Evolutionary conservation across 2,329 filamentous ascomycete species (phyloP), one percentile per base, ranked within the genome.

Genomic region (Hypoxylon sp.): DNA sequence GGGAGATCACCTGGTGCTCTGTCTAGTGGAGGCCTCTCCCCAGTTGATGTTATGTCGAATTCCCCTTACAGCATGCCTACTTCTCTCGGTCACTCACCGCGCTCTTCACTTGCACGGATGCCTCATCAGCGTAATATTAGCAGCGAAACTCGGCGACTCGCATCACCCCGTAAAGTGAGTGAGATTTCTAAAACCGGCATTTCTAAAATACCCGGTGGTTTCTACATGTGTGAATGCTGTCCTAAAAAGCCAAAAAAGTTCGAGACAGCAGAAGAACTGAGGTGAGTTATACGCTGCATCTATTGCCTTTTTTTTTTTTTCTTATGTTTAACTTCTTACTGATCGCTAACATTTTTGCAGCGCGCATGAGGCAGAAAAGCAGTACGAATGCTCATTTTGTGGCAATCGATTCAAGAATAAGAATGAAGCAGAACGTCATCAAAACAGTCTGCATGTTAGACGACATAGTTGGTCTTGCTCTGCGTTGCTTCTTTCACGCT

Each of bases 371-470:
- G 90, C 93, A 76, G 96, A 98, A 79, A 98, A 98, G 79, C 95
- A 98, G 79, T 98, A 97, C 78, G 92, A 92, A 68, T 98, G 95
- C 79, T 87, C 89, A 27, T 98, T 93, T 77, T 98, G 95, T 78
- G 91, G 91, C 43, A 97, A 97, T 77, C 90, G 95, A 9, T 98
- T 98, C 84, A 98, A 98, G 81, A 98, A 98, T 82, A 98, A 98
- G 81, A 98, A 98, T 74, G 96, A 98, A 81, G 94, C 94, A 2
- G 95, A 98, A 79, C 89, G 96, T 30, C 95, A 98, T 77, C 94
- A 97, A 75, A 98, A 97, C 75, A 97, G 94, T 12, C 87, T 98
- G 9, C 95, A 98, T 78, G 86, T 98, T 7, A 89, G 95, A 32
- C 90, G 91, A 23, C 94, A 98, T 80, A 97, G 94, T 51, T 99